phyloP scores from a whole-genome alignment of 2,329 filamentous ascomycete genomes.

The Didymella lethalis region DNA sequence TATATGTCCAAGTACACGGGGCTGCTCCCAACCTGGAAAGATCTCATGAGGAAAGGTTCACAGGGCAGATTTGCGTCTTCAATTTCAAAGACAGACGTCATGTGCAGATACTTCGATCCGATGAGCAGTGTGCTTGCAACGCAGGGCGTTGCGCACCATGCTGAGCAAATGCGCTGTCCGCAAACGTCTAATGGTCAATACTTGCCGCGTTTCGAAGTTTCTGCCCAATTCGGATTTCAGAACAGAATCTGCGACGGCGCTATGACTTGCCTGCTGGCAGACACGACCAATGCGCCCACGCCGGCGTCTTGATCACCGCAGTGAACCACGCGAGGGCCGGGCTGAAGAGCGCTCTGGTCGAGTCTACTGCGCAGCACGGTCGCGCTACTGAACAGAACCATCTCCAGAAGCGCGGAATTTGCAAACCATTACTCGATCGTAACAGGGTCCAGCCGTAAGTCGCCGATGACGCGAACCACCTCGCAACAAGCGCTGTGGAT shows the following conservation, averaged over 20 bases:
- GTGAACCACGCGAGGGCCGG: slow-evolving; percentile 13
- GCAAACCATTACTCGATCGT: slow-evolving; percentile 49
- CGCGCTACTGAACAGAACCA: slow-evolving; percentile 23
- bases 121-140: not conserved
- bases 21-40: too few relatives aligned
- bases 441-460: slow-evolving; percentile 30
- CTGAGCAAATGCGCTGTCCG: not conserved
- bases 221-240: slow-evolving; percentile 16
- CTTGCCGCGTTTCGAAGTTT: slow-evolving; percentile 30
- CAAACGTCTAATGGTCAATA: not conserved
- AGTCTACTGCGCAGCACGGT: slow-evolving; percentile 11
- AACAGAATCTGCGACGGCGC: slow-evolving; percentile 17
- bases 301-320: slow-evolving; percentile 13
- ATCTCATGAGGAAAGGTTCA: not conserved
- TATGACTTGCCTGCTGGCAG: slow-evolving; percentile 14
- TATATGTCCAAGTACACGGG: not conserved
- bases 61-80: not conserved
- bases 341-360: slow-evolving; percentile 16
- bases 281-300: slow-evolving; percentile 6
- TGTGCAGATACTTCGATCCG: not conserved
- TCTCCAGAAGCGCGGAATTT: slow-evolving; percentile 26
- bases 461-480: slow-evolving; percentile 17
- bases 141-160: slow-evolving; percentile 1
- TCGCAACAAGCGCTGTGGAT: slow-evolving; percentile 6
- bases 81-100: not conserved